A percentile compares a stretch with the other conserved stretches of the same genome.
Evolutionary conservation across 2,329 filamentous ascomycete genomes (phyloP).

Genomic region (Gnomoniopsis sp.): DNA sequence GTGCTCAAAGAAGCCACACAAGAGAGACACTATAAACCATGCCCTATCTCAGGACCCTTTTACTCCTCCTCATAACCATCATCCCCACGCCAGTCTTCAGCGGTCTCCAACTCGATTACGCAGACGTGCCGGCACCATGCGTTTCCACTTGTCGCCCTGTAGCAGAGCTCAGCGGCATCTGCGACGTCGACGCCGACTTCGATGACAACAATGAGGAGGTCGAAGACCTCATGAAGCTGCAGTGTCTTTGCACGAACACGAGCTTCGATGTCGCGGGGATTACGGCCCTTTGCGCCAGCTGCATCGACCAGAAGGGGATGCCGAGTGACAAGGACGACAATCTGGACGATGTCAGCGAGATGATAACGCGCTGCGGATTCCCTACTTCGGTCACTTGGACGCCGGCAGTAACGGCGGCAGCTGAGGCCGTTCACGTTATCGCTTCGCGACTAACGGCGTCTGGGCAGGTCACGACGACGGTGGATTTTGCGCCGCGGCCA

Average conservation of each 20-base stretch:
- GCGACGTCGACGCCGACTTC: slow-evolving; percentile 6
- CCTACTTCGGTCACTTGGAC: not conserved
- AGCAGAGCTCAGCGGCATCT: slow-evolving; percentile 2
- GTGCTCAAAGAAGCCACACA: slow-evolving; percentile 3
- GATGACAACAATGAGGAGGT: not conserved
- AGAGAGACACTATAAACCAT: not conserved
- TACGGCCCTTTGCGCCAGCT: slow-evolving; percentile 2
- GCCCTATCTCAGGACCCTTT: too few species aligned
- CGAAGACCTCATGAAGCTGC: slow-evolving; percentile 5
- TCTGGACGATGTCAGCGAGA: slow-evolving; percentile 3
- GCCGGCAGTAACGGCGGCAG: not conserved
- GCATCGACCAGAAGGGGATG: slow-evolving; percentile 1
- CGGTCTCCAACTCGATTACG: slow-evolving; percentile 2
- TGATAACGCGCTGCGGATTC: not conserved
- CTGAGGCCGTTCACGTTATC: not conserved
- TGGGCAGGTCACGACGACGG: not conserved
- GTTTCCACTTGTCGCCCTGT: not conserved
- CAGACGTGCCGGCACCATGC: not conserved
- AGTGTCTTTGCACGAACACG: not conserved
- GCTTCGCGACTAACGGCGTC: not conserved
- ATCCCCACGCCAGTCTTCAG: not conserved
- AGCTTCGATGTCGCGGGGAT: not conserved
- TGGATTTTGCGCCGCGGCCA: slow-evolving; percentile 2
- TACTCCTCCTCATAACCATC: not conserved
- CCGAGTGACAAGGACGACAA: not conserved